Evolutionary conservation across 2,329 filamentous ascomycete genomes (phyloP).

Genomic region (Trichoderma afroharzianum): DNA sequence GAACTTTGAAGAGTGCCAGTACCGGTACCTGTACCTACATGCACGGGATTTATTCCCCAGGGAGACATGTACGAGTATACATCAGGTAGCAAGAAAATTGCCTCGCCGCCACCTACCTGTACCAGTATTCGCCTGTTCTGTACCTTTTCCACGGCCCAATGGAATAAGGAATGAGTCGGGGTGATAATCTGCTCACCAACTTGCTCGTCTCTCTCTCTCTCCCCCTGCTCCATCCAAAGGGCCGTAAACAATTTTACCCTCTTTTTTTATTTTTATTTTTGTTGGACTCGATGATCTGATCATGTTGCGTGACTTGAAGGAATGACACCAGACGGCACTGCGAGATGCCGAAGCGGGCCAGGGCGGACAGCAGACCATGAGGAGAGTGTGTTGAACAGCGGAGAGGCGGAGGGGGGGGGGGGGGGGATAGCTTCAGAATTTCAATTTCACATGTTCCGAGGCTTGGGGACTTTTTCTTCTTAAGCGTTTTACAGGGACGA

Average conservation of each 20-base stretch:
- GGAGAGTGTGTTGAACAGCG: background rate
- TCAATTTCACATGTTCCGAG: background rate
- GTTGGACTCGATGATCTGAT: background rate
- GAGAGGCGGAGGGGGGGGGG: background rate
- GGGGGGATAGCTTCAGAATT: background rate
- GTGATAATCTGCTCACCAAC: background rate
- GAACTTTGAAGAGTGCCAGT: background rate
- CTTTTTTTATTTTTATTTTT: background rate
- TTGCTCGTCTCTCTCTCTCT: background rate
- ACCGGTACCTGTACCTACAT: background rate
- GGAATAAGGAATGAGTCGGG: background rate
- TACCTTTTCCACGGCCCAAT: background rate
- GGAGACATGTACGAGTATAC: background rate
- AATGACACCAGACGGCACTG: background rate
- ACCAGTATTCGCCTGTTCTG: background rate
- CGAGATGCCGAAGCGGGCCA: background rate
- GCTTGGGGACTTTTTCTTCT: background rate
- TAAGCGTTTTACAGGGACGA: background rate
- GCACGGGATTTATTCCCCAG: background rate
- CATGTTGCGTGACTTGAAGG: background rate
- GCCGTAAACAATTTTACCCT: background rate
- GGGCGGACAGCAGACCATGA: background rate
- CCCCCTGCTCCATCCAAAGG: background rate
- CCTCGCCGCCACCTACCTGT: background rate
- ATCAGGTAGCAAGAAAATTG: background rate